A percentile compares a stretch with the other conserved stretches of the same genome.
phyloP scores from a whole-genome alignment of 345 rosid genomes.

The Corchorus capsularis region DNA sequence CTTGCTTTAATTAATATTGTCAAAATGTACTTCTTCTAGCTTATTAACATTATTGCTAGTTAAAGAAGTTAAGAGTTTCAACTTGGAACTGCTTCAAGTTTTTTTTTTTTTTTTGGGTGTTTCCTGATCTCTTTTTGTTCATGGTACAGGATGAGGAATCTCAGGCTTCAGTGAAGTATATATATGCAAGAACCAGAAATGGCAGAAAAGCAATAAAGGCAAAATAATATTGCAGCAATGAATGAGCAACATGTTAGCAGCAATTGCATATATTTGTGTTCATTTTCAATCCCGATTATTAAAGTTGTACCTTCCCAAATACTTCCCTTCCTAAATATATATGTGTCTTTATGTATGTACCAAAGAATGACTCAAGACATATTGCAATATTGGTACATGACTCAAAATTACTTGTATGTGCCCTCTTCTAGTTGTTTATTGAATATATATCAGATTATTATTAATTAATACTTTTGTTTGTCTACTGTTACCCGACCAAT shows the following conservation, averaged over 20 bases:
- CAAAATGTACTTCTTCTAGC: background rate
- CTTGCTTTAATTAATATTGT: background rate
- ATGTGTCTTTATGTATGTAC: background rate
- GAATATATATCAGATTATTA: too few relatives aligned
- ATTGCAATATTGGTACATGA: background rate
- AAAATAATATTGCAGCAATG: background rate
- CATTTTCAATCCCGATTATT: background rate
- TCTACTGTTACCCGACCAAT: background rate
- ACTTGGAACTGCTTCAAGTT: too few relatives aligned
- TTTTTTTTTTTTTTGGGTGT: too few relatives aligned
- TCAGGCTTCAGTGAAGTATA: slow-evolving; percentile 33
- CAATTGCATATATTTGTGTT: background rate
- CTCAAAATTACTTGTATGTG: background rate
- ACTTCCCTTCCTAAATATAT: background rate
- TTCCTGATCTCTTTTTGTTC: background rate
- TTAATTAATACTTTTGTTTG: background rate
- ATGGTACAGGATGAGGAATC: slow-evolving; percentile 40
- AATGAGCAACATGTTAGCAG: background rate
- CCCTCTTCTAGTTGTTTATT: background rate
- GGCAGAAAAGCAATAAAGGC: background rate
- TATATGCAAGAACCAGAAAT: slow-evolving; percentile 4
- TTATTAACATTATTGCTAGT: background rate
- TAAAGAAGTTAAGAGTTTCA: too few relatives aligned
- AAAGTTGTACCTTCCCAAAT: slow-evolving; percentile 9
- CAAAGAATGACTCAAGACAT: background rate